Percentiles rank a stretch among this genome's conserved stretches.
These are phyloP conservation scores for Gracilaria domingensis DNA, from an alignment of 23 red algal genomes.

Conservation along the genomic window DNA sequence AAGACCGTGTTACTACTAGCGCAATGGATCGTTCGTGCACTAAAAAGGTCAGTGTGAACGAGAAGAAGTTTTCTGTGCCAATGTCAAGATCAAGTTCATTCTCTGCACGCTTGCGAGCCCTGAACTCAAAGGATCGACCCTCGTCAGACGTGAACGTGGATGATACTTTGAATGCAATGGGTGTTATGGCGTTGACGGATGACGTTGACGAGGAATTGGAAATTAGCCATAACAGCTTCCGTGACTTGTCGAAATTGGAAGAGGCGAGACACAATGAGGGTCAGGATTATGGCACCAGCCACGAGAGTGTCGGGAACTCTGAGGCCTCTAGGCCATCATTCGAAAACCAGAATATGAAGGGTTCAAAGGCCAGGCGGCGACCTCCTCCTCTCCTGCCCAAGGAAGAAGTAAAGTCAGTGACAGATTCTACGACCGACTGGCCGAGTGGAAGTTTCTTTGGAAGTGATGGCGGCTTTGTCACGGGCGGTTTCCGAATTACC, in stretches of 20 bases:
- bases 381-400: conserved; percentile 49
- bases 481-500: conserved; percentile 76
- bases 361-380: conserved; percentile 13
- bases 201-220: conserved; percentile 21
- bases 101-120: conserved; percentile 3
- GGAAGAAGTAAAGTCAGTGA: conserved; percentile 13
- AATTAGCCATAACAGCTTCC: not conserved
- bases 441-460: conserved; percentile 58
- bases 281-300: not conserved
- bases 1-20: not conserved
- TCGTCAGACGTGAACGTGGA: not conserved
- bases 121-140: not conserved
- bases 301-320: not conserved
- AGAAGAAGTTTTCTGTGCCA: not conserved
- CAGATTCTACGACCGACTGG: conserved; percentile 46
- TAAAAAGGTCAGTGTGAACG: not conserved
- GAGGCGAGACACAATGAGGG: not conserved
- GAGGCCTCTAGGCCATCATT: not conserved
- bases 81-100: conserved; percentile 42
- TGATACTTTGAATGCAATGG: conserved; percentile 18
- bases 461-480: conserved; percentile 68
- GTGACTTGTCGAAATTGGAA: not conserved
- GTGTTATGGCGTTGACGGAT: conserved; percentile 16
- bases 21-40: conserved; percentile 8
- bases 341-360: not conserved